These are phyloP conservation scores for Mycena galopus DNA, from an alignment of 768 basidiomycete species.

Conservation along the genomic window DNA sequence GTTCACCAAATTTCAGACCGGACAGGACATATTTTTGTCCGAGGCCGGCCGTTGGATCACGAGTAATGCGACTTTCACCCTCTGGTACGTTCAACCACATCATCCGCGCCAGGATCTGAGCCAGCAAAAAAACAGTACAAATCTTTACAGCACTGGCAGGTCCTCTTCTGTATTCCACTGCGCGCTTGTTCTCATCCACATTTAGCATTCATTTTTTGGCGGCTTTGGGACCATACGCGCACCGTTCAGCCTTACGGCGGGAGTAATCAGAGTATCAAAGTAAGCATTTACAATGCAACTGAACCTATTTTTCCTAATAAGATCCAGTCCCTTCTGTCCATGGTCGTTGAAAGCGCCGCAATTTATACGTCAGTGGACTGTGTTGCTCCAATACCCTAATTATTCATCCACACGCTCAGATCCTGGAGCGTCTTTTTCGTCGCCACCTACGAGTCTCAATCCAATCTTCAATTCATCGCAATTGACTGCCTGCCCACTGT, in stretches of 20 bases:
- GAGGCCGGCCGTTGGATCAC: background rate
- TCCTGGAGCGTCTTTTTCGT: slow-evolving; percentile 39
- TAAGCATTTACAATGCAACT: background rate
- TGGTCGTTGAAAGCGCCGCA: background rate
- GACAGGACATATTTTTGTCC: background rate
- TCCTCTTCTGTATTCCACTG: too few species aligned
- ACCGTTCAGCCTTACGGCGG: background rate
- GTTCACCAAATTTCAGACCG: background rate
- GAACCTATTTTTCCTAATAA: background rate
- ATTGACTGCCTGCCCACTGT: too few species aligned
- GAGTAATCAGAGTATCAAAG: too few species aligned
- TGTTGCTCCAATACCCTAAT: too few species aligned
- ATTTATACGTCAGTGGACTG: background rate
- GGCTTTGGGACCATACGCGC: background rate
- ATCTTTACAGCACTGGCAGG: background rate
- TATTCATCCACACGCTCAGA: slow-evolving; percentile 2
- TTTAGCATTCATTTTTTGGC: background rate
- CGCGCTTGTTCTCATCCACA: background rate
- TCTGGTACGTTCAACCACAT: background rate
- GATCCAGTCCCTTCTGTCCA: background rate
- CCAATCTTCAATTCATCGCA: slow-evolving; percentile 7
- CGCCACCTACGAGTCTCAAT: slow-evolving; percentile 17
- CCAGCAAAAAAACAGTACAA: background rate
- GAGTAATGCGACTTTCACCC: background rate
- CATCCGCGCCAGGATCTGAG: background rate